phyloP scores from a whole-genome alignment of 2,329 filamentous ascomycete species.

The Curvularia sp. region DNA sequence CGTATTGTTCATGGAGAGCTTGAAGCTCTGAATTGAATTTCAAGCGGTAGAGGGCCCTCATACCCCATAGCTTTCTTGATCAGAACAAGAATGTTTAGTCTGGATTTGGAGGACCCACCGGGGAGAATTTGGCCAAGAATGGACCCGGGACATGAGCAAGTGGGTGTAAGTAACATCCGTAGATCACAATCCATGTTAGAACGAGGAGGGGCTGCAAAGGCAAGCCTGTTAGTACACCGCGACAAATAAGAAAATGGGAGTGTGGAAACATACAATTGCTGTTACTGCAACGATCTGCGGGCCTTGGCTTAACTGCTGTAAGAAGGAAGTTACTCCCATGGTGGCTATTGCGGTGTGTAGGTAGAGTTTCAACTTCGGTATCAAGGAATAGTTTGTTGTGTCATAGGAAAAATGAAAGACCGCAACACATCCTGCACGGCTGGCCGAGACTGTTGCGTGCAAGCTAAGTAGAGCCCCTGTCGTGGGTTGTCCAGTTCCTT shows the following conservation, averaged over 20 bases:
- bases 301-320: not conserved
- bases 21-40: conserved; percentile 8
- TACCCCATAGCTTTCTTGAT: conserved; percentile 3
- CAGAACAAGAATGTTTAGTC: not conserved
- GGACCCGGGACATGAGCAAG: conserved; percentile 4
- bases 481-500: not conserved
- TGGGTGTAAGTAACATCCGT: not conserved
- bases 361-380: not conserved
- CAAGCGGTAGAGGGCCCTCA: conserved; percentile 4
- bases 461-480: not conserved
- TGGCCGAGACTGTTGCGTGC: not conserved
- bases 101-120: not conserved
- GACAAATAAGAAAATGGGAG: not conserved
- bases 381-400: not conserved
- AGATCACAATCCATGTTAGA: not conserved
- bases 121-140: conserved; percentile 4
- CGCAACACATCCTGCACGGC: not conserved
- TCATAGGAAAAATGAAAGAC: not conserved
- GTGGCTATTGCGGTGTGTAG: not conserved
- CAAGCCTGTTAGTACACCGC: not conserved
- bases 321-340: not conserved
- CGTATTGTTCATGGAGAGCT: conserved; percentile 2
- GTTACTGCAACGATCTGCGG: not conserved
- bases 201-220: not conserved
- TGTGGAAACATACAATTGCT: not conserved